Evolutionary conservation across 2,329 filamentous ascomycete species (phyloP).

Genomic region (Pleurostoma richardsiae): DNA sequence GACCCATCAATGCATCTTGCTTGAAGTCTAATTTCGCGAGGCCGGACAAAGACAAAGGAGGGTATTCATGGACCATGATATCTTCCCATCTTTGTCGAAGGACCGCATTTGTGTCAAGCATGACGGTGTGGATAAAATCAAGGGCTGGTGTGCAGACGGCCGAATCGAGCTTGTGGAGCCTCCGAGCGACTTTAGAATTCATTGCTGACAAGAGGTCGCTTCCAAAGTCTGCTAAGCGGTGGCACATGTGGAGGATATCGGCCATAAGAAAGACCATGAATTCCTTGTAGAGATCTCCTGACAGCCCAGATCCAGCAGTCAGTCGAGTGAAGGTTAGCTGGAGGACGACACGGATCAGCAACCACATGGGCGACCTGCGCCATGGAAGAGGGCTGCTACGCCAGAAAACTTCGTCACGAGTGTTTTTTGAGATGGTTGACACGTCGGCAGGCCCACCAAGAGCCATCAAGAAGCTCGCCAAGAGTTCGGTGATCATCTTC

Average conservation of each 20-base stretch:
- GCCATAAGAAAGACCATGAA: conserved; percentile 43
- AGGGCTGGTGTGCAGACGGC: no score
- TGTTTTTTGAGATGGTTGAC: conserved; percentile 40
- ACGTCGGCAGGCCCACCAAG: conserved; percentile 22
- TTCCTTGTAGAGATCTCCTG: conserved; percentile 35
- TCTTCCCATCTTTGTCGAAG: no score
- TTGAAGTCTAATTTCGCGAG: conserved; percentile 11
- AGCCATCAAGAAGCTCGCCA: conserved; percentile 30
- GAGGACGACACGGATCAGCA: conserved; percentile 8
- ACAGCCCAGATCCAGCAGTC: neutral
- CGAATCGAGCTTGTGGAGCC: conserved; percentile 31
- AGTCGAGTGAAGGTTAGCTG: conserved; percentile 3
- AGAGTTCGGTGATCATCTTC: conserved; percentile 44
- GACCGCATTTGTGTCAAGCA: no score
- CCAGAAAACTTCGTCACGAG: conserved; percentile 49
- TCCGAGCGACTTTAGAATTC: conserved; percentile 35
- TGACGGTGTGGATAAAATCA: no score
- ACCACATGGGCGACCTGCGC: conserved; percentile 10
- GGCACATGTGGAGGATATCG: conserved; percentile 23
- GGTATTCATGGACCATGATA: no score
- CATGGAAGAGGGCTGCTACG: conserved; percentile 6
- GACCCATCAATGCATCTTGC: conserved; percentile 7
- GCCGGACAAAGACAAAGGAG: neutral
- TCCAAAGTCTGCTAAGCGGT: neutral
- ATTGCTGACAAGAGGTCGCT: conserved; percentile 30